Percentiles rank a stretch among this genome's conserved stretches.
These are phyloP conservation scores for Sugiyamaella grinbergsii DNA, from an alignment of 1,139 yeast species.

Conservation along the genomic window DNA sequence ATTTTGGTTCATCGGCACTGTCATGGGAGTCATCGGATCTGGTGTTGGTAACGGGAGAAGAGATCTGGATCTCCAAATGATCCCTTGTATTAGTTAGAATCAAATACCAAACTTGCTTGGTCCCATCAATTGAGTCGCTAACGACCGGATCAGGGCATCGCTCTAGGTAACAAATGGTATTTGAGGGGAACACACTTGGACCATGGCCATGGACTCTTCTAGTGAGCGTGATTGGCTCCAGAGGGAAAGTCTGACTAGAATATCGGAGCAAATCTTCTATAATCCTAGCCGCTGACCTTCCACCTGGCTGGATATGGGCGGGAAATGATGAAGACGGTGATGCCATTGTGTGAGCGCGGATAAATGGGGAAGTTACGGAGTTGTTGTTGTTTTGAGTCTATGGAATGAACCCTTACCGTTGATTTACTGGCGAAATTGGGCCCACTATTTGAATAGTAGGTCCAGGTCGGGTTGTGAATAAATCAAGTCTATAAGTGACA, in stretches of 20 bases:
- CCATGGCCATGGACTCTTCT: conserved; percentile 1
- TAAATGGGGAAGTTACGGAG: no score
- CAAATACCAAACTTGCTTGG: conserved; percentile 23
- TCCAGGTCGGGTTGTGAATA: no score
- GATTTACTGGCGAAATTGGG: no score
- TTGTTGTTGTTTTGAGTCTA: no score
- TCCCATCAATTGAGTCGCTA: conserved; percentile 19
- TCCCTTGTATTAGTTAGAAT: conserved; percentile 28
- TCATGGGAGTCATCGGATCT: no score
- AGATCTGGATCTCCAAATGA: conserved; percentile 29
- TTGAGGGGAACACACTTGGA: conserved; percentile 22
- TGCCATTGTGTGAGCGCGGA: no score
- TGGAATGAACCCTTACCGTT: no score
- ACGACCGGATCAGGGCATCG: conserved; percentile 24
- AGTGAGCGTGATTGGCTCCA: conserved; percentile 29
- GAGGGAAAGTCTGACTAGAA: conserved; percentile 28
- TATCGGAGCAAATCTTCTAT: conserved; percentile 35
- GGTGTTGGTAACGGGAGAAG: conserved; percentile 4
- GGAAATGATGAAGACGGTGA: conserved; percentile 8
- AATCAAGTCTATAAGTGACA: no score
- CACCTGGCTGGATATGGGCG: conserved; percentile 24
- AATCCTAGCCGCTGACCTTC: conserved; percentile 35
- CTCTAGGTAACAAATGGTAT: conserved; percentile 23
- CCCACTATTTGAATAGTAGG: no score
- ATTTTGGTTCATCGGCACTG: background rate